phyloP scores from a whole-genome alignment of 331 rosid genomes.

The Pyrus hybrid region DNA sequence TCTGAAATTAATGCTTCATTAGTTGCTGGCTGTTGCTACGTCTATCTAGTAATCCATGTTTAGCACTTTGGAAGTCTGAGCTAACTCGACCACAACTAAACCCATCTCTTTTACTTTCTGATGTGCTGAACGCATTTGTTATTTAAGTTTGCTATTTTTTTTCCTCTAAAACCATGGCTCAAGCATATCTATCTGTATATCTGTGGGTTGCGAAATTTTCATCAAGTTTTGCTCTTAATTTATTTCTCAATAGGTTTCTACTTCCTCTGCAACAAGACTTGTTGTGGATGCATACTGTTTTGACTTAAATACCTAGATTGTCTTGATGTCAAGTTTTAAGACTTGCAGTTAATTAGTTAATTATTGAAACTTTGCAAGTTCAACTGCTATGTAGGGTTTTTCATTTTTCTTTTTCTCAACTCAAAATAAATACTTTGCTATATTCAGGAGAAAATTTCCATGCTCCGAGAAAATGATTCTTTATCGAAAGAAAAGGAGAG shows the following conservation, averaged over 20 bases:
- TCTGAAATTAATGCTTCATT: neutral
- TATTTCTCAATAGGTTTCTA: neutral
- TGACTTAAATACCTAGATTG: neutral
- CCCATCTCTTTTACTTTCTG: neutral
- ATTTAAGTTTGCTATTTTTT: neutral
- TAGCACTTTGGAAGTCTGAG: neutral
- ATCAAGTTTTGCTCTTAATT: neutral
- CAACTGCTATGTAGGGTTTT: neutral
- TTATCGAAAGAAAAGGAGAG: constrained; percentile 49
- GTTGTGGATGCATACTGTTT: neutral
- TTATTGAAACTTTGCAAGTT: neutral
- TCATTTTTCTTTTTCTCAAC: neutral
- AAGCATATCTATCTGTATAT: neutral
- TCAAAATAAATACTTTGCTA: neutral
- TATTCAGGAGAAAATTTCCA: constrained; percentile 74
- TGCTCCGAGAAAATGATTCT: constrained; percentile 53
- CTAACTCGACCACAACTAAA: neutral
- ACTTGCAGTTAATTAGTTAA: neutral
- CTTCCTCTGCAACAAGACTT: neutral
- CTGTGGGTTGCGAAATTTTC: neutral
- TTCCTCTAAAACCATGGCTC: neutral
- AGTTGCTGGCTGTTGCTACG: neutral
- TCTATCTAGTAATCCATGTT: neutral
- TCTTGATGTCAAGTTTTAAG: neutral
- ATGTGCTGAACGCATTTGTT: neutral